Evolutionary conservation across 2,329 filamentous ascomycete genomes (phyloP), one percentile per base, ranked within the genome.

Genomic region (Fusarium sp.): DNA sequence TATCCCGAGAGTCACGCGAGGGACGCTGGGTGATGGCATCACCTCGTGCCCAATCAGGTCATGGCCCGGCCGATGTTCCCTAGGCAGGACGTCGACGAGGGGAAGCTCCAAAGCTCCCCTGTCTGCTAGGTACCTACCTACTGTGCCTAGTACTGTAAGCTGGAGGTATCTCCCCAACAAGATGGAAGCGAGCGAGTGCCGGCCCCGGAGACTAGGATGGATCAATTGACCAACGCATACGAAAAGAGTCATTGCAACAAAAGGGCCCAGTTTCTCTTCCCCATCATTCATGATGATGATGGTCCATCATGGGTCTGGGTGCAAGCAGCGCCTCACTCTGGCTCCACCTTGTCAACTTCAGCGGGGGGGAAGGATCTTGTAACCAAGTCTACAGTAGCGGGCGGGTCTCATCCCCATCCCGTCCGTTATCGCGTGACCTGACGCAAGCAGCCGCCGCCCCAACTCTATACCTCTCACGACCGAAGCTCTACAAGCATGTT

Each of bases 381-480:
- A 30, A 6, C 30, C 30, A 30, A 30, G 30, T 30, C 30, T 11
- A 38, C 57, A 35, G 58, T 50, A 66, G 56, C 63, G 57, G 69
- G 66, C 60, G 68, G 76, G 66, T 60, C 76, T 72, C 61, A 40
- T 35, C 59, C 76, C 73, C 76, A 79, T 76, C 71, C 73, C 72
- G 67, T 71, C 72, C 68, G 68, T 75, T 66, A 80, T 80, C 79
- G 79, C 78, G 79, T 80, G 79, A 80, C 79, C 79, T 78, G 77
- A 77, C 78, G 79, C 79, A 80, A 80, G 69, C 76, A 77, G 77
- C 75, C 65, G 65, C 63, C 70, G 70, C 59, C 63, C 64, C 68
- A 78, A 77, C 71, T 75, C 66, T 75, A 63, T 65, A 52, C 33
- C 61, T 68, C 64, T 64, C 70, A 75, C 64, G 52, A 68, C 43